Conservation (phyloP, 306 rosid genomes). For the Castanea crenata region DNA sequence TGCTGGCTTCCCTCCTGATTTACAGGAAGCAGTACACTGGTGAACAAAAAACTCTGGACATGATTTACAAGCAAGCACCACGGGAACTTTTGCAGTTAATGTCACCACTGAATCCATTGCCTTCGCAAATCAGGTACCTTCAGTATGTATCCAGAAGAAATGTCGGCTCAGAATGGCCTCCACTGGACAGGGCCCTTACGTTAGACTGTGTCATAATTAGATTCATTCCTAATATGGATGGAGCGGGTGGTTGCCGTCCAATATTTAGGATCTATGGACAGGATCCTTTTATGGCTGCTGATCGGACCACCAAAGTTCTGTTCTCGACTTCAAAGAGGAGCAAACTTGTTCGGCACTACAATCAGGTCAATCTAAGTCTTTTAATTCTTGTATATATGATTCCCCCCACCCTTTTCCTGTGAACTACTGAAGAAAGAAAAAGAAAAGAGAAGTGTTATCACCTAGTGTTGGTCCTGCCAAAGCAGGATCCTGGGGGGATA, state of each 20-base stretch:
- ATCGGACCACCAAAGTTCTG: conserved; percentile 81
- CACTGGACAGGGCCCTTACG: conserved; percentile 86
- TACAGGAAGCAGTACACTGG: conserved; percentile 78
- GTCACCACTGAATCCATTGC: conserved; percentile 88
- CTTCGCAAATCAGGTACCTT: conserved; percentile 93
- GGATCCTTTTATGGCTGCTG: conserved; percentile 86
- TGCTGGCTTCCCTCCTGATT: conserved; percentile 90
- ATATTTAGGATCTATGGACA: conserved; percentile 92
- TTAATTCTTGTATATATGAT: conserved; percentile 12
- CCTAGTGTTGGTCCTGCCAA: not conserved
- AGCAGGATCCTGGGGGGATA: not conserved
- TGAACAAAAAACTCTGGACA: conserved; percentile 89
- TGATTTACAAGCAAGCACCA: conserved; percentile 93
- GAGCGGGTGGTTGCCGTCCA: conserved; percentile 93
- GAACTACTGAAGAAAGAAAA: not conserved
- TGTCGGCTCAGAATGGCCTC: conserved; percentile 93
- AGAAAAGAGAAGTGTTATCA: not conserved
- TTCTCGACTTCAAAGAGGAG: conserved; percentile 89
- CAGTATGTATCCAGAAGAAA: conserved; percentile 93
- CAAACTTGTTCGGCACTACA: conserved; percentile 73
- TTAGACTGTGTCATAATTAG: conserved; percentile 83
- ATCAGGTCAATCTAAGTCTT: conserved; percentile 62
- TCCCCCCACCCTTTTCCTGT: not conserved
- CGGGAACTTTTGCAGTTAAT: conserved; percentile 86
- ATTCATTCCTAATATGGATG: conserved; percentile 71